These are phyloP conservation scores for Xylaria palmicola DNA, from an alignment of 495 filamentous ascomycete genomes.

Conservation along the genomic window DNA sequence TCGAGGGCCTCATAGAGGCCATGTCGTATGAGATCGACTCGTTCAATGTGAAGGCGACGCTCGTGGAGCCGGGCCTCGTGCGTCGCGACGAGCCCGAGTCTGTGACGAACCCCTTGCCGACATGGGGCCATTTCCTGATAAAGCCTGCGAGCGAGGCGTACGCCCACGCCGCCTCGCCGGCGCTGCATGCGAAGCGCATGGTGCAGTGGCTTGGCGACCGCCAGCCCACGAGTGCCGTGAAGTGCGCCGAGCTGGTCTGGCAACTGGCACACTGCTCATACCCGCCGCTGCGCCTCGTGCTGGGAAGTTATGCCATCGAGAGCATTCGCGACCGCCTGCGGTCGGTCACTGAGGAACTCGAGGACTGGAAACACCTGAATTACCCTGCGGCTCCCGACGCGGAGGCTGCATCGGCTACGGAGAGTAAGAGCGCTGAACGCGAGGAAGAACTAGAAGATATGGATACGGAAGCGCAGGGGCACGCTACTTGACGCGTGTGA, in stretches of 20 bases:
- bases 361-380: conserved; percentile 85
- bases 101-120: conserved; percentile 57
- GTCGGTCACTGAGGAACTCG: conserved; percentile 90
- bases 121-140: conserved; percentile 89
- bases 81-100: conserved; percentile 66
- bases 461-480: conserved; percentile 20
- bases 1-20: conserved; percentile 90
- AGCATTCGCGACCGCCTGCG: conserved; percentile 86
- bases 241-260: conserved; percentile 95
- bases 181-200: conserved; percentile 87
- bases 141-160: conserved; percentile 84
- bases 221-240: conserved; percentile 88
- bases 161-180: conserved; percentile 69
- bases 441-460: conserved; percentile 33
- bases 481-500: conserved; percentile 6
- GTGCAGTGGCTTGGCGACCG: conserved; percentile 92
- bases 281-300: conserved; percentile 77
- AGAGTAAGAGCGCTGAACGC: conserved; percentile 26
- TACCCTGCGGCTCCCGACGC: conserved; percentile 40
- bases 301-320: conserved; percentile 93
- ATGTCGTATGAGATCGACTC: conserved; percentile 93
- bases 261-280: conserved; percentile 91
- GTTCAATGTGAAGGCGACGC: conserved; percentile 87
- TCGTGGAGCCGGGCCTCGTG: conserved; percentile 88
- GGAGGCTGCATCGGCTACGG: not conserved